These are phyloP conservation scores for Xylaria sp. DNA, from an alignment of 2,329 filamentous ascomycete genomes.

Conservation along the genomic window DNA sequence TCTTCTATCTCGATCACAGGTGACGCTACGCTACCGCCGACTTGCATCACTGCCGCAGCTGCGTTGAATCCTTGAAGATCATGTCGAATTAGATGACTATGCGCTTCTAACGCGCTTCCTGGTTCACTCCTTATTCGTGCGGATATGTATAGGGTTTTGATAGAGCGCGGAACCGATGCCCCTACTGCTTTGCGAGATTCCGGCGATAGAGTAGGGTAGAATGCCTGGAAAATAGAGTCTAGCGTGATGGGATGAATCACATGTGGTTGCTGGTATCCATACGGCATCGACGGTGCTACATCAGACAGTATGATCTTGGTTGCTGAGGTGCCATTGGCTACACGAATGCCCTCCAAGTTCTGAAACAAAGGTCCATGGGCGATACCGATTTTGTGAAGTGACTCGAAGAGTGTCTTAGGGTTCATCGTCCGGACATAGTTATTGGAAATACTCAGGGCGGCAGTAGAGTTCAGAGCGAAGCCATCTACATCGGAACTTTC, in stretches of 20 bases:
- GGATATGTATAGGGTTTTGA: slow-evolving; percentile 22
- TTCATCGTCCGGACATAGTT: slow-evolving; percentile 23
- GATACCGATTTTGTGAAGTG: slow-evolving; percentile 23
- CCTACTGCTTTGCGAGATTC: slow-evolving; percentile 13
- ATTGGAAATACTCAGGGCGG: background rate
- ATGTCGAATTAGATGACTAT: slow-evolving; percentile 16
- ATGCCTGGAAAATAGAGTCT: slow-evolving; percentile 29
- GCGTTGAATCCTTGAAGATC: slow-evolving; percentile 15
- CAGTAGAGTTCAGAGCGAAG: background rate
- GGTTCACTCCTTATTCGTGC: slow-evolving; percentile 15
- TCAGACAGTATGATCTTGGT: slow-evolving; percentile 6
- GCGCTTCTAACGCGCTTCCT: slow-evolving; percentile 11
- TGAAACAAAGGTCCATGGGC: slow-evolving; percentile 33
- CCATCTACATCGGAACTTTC: background rate
- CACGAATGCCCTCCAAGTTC: slow-evolving; percentile 22
- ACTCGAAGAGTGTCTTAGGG: slow-evolving; percentile 28
- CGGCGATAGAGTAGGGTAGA: slow-evolving; percentile 21
- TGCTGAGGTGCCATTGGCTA: background rate
- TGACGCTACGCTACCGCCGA: background rate
- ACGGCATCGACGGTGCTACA: background rate
- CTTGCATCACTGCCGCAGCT: background rate
- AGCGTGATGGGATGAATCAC: slow-evolving; percentile 38
- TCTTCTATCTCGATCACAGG: slow-evolving; percentile 19
- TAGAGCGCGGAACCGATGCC: slow-evolving; percentile 24
- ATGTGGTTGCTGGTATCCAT: background rate